phyloP scores from a whole-genome alignment of 2,329 filamentous ascomycete genomes.

The Pyrenochaeta sp. region DNA sequence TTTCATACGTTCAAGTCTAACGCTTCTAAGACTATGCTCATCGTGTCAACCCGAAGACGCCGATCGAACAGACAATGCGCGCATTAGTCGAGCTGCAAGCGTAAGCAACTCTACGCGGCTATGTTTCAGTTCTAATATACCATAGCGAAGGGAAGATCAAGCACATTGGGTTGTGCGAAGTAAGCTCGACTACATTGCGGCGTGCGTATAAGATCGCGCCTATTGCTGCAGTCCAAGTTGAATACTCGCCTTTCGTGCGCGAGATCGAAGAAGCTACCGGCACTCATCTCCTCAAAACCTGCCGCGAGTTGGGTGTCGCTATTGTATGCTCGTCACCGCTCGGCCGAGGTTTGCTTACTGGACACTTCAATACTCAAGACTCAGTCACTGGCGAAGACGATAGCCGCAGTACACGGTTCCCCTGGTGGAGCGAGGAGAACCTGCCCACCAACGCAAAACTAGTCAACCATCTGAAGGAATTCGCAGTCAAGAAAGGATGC shows the following conservation, averaged over 20 bases:
- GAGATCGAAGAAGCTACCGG: conserved; percentile 51
- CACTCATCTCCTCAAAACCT: conserved; percentile 39
- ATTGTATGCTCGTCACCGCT: conserved; percentile 47
- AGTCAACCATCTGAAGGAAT: not conserved
- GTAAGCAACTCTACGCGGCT: conserved; percentile 40
- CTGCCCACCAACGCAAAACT: not conserved
- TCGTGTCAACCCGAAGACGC: conserved; percentile 50
- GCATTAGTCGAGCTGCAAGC: conserved; percentile 49
- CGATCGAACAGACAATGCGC: conserved; percentile 56
- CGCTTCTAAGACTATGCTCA: conserved; percentile 41
- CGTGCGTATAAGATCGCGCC: conserved; percentile 55
- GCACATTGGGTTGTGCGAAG: conserved; percentile 35
- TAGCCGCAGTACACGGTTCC: conserved; percentile 1
- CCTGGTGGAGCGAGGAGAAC: not conserved
- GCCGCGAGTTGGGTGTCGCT: conserved; percentile 50
- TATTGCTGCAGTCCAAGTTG: conserved; percentile 58
- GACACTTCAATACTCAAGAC: conserved; percentile 35
- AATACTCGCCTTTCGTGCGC: conserved; percentile 50
- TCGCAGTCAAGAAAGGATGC: not conserved
- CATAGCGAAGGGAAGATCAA: not conserved
- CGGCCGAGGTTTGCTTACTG: conserved; percentile 34
- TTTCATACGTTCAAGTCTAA: not conserved
- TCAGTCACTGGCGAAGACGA: conserved; percentile 52
- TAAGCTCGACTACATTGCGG: conserved; percentile 53
- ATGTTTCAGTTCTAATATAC: conserved; percentile 34